phyloP scores from a whole-genome alignment of 305 asterid genomes.

The Coffea humblotiana region DNA sequence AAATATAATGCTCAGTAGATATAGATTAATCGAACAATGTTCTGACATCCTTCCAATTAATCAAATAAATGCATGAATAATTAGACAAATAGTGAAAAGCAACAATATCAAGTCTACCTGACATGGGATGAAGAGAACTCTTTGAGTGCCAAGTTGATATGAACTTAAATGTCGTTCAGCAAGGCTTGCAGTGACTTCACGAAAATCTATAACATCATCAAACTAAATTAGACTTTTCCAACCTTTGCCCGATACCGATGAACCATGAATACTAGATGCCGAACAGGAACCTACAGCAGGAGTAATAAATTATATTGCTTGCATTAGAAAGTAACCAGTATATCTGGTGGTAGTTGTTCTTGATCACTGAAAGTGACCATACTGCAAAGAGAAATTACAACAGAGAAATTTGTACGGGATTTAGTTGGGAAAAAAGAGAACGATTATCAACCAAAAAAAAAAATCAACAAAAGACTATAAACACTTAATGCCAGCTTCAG shows the following conservation, averaged over 20 bases:
- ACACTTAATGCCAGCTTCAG: not conserved
- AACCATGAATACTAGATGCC: constrained; percentile 94
- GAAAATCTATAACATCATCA: constrained; percentile 89
- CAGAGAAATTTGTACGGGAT: not conserved
- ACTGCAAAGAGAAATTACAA: not conserved
- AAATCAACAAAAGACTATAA: not conserved
- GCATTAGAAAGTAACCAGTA: constrained; percentile 6
- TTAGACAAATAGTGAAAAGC: constrained; percentile 6
- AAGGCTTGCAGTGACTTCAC: constrained; percentile 69
- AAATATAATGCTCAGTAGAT: not conserved
- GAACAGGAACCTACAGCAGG: constrained; percentile 84
- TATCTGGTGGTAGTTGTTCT: not conserved
- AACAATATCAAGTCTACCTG: constrained; percentile 53
- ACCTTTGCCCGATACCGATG: constrained; percentile 98
- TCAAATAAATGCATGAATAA: not conserved
- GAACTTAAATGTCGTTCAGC: constrained; percentile 86
- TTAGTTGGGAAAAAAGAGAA: not conserved
- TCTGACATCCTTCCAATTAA: not conserved
- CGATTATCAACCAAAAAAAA: not conserved
- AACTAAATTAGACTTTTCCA: constrained; percentile 95
- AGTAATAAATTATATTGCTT: constrained; percentile 10
- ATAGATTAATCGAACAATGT: not conserved
- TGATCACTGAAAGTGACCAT: not conserved
- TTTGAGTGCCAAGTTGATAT: constrained; percentile 81
- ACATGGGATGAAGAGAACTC: constrained; percentile 94